phyloP scores from a whole-genome alignment of 73 alveolate species.

The Paramecium tetraurelia region DNA sequence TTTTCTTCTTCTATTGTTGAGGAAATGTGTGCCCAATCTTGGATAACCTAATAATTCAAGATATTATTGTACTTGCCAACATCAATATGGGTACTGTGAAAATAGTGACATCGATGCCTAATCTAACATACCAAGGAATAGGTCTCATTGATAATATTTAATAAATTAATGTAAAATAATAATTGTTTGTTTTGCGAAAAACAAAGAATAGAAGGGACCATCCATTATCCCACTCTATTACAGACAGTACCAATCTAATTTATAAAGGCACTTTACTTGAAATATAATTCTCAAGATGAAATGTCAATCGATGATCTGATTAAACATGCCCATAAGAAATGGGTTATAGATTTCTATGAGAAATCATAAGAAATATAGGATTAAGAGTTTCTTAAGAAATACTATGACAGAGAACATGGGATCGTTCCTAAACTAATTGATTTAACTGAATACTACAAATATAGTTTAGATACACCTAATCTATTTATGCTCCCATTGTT shows the following conservation, averaged over 20 bases:
- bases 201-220: background rate
- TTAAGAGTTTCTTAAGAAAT: background rate
- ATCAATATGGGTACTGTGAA: background rate
- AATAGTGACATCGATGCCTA: background rate
- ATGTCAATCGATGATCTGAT: background rate
- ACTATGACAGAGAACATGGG: background rate
- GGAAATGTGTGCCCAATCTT: slow-evolving; percentile 20
- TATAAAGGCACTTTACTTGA: background rate
- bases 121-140: slow-evolving; percentile 41
- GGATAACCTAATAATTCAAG: background rate
- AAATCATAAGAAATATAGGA: background rate
- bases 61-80: background rate
- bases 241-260: background rate
- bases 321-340: background rate
- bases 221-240: background rate
- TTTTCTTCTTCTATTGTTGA: slow-evolving; percentile 28
- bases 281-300: background rate
- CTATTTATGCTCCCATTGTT: background rate
- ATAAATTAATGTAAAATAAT: background rate
- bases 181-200: slow-evolving; percentile 33
- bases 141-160: slow-evolving; percentile 14
- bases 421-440: background rate
- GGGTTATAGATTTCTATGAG: slow-evolving; percentile 4
- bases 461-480: background rate
- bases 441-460: slow-evolving; percentile 28